Base-by-base conservation (phyloP, 2,329 filamentous ascomycete species). In the Sporothrix globosa region DNA sequence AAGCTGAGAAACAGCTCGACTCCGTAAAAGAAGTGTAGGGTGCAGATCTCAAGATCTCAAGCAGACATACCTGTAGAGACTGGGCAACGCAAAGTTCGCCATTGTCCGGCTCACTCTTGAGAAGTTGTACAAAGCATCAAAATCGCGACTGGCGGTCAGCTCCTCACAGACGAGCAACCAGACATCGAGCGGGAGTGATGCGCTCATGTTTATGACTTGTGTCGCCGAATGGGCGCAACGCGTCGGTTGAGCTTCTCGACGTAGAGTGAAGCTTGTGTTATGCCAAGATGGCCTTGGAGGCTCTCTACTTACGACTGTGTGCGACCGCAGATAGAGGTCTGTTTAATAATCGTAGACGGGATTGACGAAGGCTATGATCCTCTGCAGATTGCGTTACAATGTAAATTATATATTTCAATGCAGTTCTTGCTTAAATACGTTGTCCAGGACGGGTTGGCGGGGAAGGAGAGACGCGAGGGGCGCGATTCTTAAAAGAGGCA, bases 91-190 rank as follows among this genome's bases (percentile, higher is more conserved):
- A 69, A 88, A 82, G 27, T 82, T 81, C 2, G 87, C 88, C 56
- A 91, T 79, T 69, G 82, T 80, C 73, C 83, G 86, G 73, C 84
- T 86, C 67, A 86, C 78, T 54, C 84, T 81, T 46, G 88, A 84
- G 75, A 87, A 88, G 70, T 81, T 84, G 79, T 86, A 90, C 11
- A 92, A 82, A 6, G 87, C 86, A 19, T 82, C 79, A 75, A 90
- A 90, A 72, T 90, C 87, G 61, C 81, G 81, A 69, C 84, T 80
- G 17, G 79, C 78, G 5, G 84, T 83, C 44, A 92, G 81, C 75
- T 89, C 86, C 70, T 86, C 82, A 70, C 86, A 89, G 63, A 92
- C 80, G 27, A 90, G 79, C 76, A 87, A 84, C 75, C 89, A 81
- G 52, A 91, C 82, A 73, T 91, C 89, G 69, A 85, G 82, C 27